These are phyloP conservation scores for Kluyveromyces starmeri DNA, from an alignment of 805 yeast genomes.

Conservation along the genomic window DNA sequence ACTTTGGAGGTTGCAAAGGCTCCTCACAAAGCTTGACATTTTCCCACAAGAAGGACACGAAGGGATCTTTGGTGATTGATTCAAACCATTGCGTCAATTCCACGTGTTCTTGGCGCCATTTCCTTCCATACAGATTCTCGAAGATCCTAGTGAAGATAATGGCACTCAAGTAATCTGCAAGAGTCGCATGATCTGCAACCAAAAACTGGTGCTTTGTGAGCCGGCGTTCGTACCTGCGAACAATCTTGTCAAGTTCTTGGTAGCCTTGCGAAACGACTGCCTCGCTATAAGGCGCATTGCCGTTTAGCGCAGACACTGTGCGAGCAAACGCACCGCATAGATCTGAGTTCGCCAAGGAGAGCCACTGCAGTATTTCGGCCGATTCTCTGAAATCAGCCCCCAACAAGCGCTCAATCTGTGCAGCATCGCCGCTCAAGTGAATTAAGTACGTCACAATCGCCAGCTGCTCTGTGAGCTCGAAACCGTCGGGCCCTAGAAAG, in stretches of 20 bases:
- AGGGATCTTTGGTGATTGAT: slow-evolving; percentile 39
- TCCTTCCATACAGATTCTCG: slow-evolving; percentile 48
- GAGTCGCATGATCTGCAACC: slow-evolving; percentile 56
- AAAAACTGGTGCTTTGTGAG: slow-evolving; percentile 54
- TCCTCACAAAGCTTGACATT: slow-evolving; percentile 52
- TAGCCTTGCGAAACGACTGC: slow-evolving; percentile 42
- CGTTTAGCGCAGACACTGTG: slow-evolving; percentile 53
- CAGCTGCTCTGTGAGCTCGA: slow-evolving; percentile 58
- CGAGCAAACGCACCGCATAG: slow-evolving; percentile 38
- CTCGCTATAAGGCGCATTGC: slow-evolving; percentile 71
- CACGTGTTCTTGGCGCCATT: slow-evolving; percentile 59
- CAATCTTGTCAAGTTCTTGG: slow-evolving; percentile 32
- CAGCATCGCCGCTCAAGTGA: slow-evolving; percentile 28
- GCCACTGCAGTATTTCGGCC: slow-evolving; percentile 55
- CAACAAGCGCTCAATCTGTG: slow-evolving; percentile 37
- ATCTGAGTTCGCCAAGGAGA: slow-evolving; percentile 69
- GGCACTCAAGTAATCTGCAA: slow-evolving; percentile 59
- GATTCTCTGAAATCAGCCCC: slow-evolving; percentile 35
- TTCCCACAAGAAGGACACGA: slow-evolving; percentile 40
- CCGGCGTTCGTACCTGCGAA: slow-evolving; percentile 45
- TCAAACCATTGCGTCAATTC: slow-evolving; percentile 62
- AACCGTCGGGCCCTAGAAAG: slow-evolving; percentile 62
- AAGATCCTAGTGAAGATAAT: slow-evolving; percentile 45
- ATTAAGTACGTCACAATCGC: slow-evolving; percentile 51
- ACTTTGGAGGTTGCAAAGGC: slow-evolving; percentile 62